Base-by-base conservation (phyloP, 805 yeast species). In the Ogataea nitratoaversa region DNA sequence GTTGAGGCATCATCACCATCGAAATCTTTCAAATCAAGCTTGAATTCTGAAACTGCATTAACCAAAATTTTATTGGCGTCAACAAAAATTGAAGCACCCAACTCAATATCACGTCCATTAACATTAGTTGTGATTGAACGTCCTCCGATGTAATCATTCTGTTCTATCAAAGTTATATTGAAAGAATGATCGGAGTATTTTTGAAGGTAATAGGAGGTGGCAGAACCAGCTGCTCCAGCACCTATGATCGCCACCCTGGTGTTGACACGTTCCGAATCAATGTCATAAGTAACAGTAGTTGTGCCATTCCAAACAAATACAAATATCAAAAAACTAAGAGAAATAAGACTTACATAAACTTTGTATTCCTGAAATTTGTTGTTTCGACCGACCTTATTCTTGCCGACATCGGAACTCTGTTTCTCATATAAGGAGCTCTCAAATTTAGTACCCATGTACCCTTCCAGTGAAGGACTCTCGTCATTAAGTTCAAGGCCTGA, bases 181-280 rank as follows among this genome's bases (percentile, higher is more conserved):
- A 49, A 68, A 0, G 44, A 42, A 34, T 52, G 45, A 23, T 57
- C 49, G 1, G 71, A 57, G 46, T 52, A 71, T 34, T 60, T 63
- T 29, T 69, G 67, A 13, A 72, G 56, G 42, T 73, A 62, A 46
- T 70, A 66, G 3, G 78, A 71, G n/a, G 71, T 60, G 3, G 72
- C 55, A 1, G 76, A 54, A 1, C 79, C 79, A 8, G 72, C 76
- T 3, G 79, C 68, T 3, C 79, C 79, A 0, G 78, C 74, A 2
- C 79, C 79, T 22, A 70, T 59, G 19, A 71, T 64, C 2, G 74
- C 76, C 13, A 70, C 48, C 20, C 39, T 52, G 11, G 20, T 11
- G 5, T 22, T 18, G 16, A 11, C 22, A 14, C 11, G 25, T 7
- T 22, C 11, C 25, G 25, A 22, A n/a, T n/a, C n/a, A n/a, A n/a